Base-by-base conservation (phyloP, 140 eudicot species). In the Senecio squalidus region DNA sequence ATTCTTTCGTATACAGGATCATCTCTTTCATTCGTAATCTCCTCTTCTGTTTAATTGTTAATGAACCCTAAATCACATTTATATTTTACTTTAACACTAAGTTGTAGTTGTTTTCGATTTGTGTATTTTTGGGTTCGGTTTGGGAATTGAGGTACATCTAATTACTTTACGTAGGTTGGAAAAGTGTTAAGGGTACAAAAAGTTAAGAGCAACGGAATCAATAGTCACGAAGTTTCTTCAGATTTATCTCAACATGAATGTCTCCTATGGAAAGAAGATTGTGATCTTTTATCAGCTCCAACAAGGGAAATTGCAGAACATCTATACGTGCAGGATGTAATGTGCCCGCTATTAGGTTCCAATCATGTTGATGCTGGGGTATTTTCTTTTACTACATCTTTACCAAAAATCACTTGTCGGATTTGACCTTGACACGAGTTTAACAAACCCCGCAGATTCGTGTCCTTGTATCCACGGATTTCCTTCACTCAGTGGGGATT, bases 291-390 rank as follows among this genome's bases (percentile, higher is more conserved):
- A 67, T 75, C 75, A 5, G 91, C 96, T 28, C 89, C 84, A 15
- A 76, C 85, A 28, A 79, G 78, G 55, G 96, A 92, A 63, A 75
- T 78, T 60, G 95, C 87, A 25, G 85, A 84, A 49, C 89, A 77
- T 36, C 55, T 79, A 3, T 92, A 77, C 44, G 90, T 87, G 63
- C 76, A 79, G 70, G 67, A 80, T 72, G 89, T 87, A 36, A 82
- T 87, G 84, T 68, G 78, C 34, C 93, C 96, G 9, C 48, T 84
- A 62, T 70, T 92, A 71, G 98, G 98, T 60, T 57, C 96, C 64
- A 66, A 75, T 51, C 83, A 81, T 71, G 86, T 92, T 74, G 98
- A 92, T 75, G 77, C 96, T 1, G 98, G 98, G 86, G 98, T 92
- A 86, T 58, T 85, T 58, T 51, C n/a, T n/a, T n/a, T n/a, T n/a